Evolutionary conservation across 2,329 filamentous ascomycete genomes (phyloP), one percentile per base, ranked within the genome.

Genomic region (Alternaria solani): DNA sequence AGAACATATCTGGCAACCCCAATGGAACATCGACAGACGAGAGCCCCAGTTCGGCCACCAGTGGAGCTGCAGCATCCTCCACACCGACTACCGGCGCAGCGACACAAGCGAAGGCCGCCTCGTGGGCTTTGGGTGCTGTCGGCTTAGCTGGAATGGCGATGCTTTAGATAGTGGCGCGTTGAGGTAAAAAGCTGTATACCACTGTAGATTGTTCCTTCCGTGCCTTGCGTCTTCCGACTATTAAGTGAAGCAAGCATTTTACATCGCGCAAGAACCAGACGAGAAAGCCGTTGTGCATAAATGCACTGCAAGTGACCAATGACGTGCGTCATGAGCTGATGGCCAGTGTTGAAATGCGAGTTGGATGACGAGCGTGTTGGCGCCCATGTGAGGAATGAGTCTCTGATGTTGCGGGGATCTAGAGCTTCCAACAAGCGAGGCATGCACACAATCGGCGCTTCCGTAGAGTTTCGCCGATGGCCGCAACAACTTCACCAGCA

Each of bases 1-100:
- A 74, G 16, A 67, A 79, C 38, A 81, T 84, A 52, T 70, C 77
- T 7, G 79, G 78, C 5, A 82, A 82, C 59, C 83, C 83, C 39
- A 85, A 85, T 51, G 77, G 77, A 60, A 82, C 84, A 11, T 63
- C 62, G 3, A 60, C 62, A 2, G 52, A 47, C 25, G 46, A 20
- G 25, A 55, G 55, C 55, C 77, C 69, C 38, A 72, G 66, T 26
- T 55, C 63, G 23, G 43, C 51, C 18, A 68, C 49, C 32, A 69
- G 63, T 51, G 65, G 49, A 16, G 52, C 66, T 36, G 59, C 65
- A 41, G 47, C 68, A 12, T 61, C 64, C 23, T 38, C 71, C 7
- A 63, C 58, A 44, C 42, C 64, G 4, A 67, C 56, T 6, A 70
- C 56, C 7, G 71, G 67, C 41, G 69, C 71, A 41, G 76, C 76